Conservation (phyloP, 2,329 filamentous ascomycete genomes). For the Monosporascus cannonballus region DNA sequence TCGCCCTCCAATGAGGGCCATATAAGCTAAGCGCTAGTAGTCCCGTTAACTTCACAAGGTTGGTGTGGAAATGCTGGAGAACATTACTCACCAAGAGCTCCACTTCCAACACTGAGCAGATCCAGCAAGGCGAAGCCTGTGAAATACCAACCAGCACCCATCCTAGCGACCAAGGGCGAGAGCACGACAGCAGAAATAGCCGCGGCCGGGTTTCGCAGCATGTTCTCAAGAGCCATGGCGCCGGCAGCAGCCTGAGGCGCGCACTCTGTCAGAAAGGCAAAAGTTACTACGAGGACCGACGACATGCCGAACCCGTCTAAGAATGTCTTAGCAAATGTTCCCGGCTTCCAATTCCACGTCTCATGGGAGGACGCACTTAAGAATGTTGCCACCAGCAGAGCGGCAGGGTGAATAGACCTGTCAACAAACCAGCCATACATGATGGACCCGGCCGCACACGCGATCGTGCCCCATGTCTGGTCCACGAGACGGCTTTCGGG, state of each 20-base stretch:
- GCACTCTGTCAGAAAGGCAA: constrained; percentile 35
- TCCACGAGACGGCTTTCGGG: constrained; percentile 30
- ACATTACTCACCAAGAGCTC: no score
- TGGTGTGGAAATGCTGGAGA: no score
- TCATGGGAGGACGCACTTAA: no score
- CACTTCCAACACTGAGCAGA: neutral
- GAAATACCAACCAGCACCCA: constrained; percentile 35
- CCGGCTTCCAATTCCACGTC: no score
- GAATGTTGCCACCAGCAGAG: constrained; percentile 11
- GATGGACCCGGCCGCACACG: constrained; percentile 29
- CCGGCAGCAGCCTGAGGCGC: constrained; percentile 32
- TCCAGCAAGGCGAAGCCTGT: constrained; percentile 30
- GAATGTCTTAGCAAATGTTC: constrained; percentile 12
- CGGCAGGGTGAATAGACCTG: constrained; percentile 20
- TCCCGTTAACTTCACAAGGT: no score
- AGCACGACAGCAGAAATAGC: constrained; percentile 32
- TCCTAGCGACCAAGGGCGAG: constrained; percentile 23
- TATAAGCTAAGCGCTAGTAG: no score
- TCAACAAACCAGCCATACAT: constrained; percentile 36
- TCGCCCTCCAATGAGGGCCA: no score
- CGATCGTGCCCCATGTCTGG: constrained; percentile 33
- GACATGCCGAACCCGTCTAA: constrained; percentile 30
- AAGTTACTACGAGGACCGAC: constrained; percentile 35
- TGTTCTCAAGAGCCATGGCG: constrained; percentile 33
- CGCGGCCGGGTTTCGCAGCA: constrained; percentile 33